Evolutionary conservation across 2,329 filamentous ascomycete species (phyloP).

Genomic region (Xylariaceae sp.): DNA sequence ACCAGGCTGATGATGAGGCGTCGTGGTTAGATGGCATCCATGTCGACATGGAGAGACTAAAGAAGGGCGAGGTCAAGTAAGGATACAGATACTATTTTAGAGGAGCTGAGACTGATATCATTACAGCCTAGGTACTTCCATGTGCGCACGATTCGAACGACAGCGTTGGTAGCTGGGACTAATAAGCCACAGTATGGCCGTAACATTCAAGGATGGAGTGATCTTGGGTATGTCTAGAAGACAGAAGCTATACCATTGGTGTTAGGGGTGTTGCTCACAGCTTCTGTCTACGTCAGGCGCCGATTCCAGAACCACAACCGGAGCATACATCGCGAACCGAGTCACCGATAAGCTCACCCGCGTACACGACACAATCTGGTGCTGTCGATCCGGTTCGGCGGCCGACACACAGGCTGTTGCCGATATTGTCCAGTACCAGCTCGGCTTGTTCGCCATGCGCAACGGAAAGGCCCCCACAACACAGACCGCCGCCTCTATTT

Average conservation of each 20-base stretch:
- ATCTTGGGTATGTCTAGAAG: slow-evolving; percentile 62
- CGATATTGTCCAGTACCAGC: slow-evolving; percentile 95
- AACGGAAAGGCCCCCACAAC: slow-evolving; percentile 90
- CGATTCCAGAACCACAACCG: slow-evolving; percentile 95
- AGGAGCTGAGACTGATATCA: slow-evolving; percentile 26
- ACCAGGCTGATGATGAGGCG: slow-evolving; percentile 23
- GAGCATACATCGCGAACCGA: slow-evolving; percentile 97
- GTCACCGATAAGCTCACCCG: slow-evolving; percentile 99
- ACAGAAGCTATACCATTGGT: not conserved
- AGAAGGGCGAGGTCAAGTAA: slow-evolving; percentile 98
- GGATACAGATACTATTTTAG: slow-evolving; percentile 35
- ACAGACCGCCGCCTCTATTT: slow-evolving; percentile 89
- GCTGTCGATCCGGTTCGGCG: slow-evolving; percentile 94
- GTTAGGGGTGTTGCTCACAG: slow-evolving; percentile 13
- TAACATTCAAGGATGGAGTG: slow-evolving; percentile 97
- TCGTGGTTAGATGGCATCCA: slow-evolving; percentile 83
- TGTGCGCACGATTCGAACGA: slow-evolving; percentile 53
- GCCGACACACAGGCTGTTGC: slow-evolving; percentile 97
- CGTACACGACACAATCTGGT: slow-evolving; percentile 99
- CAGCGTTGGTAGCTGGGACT: slow-evolving; percentile 12
- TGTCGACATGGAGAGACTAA: slow-evolving; percentile 96
- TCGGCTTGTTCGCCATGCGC: slow-evolving; percentile 84
- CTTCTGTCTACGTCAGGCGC: slow-evolving; percentile 52
- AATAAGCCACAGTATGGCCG: slow-evolving; percentile 70
- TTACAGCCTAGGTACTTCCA: slow-evolving; percentile 85